Conservation (phyloP, 108 stramenopile species). For the Aureococcus anophagefferens region DNA sequence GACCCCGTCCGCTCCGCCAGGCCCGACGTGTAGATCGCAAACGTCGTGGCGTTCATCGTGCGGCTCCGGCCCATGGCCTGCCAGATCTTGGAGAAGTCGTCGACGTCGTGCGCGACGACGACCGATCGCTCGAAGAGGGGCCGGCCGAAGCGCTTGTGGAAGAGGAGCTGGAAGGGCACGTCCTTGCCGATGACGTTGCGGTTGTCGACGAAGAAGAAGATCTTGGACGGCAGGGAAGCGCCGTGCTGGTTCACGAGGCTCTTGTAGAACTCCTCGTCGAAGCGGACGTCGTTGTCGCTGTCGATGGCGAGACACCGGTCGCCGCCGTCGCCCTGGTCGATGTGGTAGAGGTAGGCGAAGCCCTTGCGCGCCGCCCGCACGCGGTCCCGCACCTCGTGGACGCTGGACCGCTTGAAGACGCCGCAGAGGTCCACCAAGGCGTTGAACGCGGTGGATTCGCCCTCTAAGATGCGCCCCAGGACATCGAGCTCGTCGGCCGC, state of each 20-base stretch:
- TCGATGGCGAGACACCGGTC: conserved; percentile 43
- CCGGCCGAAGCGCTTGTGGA: conserved; percentile 29
- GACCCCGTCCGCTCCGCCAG: conserved; percentile 10
- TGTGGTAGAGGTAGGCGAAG: conserved; percentile 47
- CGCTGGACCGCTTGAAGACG: conserved; percentile 43
- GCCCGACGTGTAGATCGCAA: conserved; percentile 39
- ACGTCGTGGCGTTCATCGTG: conserved; percentile 45
- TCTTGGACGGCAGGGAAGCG: conserved; percentile 23
- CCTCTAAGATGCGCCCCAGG: conserved; percentile 32
- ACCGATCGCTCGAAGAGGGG: conserved; percentile 41
- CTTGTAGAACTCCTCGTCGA: conserved; percentile 49
- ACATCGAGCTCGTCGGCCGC: conserved; percentile 39
- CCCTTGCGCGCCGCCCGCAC: background rate
- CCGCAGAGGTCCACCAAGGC: conserved; percentile 46
- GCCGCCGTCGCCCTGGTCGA: conserved; percentile 43
- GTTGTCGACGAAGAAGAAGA: conserved; percentile 43
- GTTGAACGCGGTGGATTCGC: conserved; percentile 28
- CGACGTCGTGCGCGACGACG: conserved; percentile 47
- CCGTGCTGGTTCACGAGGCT: conserved; percentile 37
- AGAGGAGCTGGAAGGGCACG: conserved; percentile 32
- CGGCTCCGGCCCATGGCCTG: conserved; percentile 50
- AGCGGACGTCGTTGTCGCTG: conserved; percentile 39
- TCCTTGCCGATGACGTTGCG: conserved; percentile 38
- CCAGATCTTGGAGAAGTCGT: conserved; percentile 51
- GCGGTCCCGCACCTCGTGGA: conserved; percentile 37